A percentile compares a stretch with the other conserved stretches of the same genome.
phyloP scores from a whole-genome alignment of 129 eudicot genomes.

The Saposhnikovia divaricata region DNA sequence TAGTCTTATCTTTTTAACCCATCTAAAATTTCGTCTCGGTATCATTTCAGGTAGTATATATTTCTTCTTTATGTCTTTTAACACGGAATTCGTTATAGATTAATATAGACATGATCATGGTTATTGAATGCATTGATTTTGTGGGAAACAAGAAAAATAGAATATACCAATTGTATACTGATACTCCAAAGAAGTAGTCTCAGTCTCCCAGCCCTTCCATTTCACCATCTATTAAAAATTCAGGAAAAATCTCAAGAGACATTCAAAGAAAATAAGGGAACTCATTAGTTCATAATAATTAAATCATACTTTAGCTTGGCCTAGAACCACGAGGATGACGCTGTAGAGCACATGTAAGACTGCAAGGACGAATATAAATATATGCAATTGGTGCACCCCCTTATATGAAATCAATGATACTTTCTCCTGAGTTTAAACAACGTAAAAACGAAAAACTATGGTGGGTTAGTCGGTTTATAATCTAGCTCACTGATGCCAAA shows the following conservation, averaged over 20 bases:
- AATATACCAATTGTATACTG: constrained; percentile 49
- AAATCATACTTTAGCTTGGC: constrained; percentile 40
- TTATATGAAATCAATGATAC: constrained; percentile 55
- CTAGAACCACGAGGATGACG: constrained; percentile 45
- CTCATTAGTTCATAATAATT: background rate
- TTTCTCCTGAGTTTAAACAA: constrained; percentile 28
- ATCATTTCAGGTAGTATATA: background rate
- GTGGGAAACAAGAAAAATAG: background rate
- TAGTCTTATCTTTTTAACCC: too few species aligned
- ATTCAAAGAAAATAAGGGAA: too few species aligned
- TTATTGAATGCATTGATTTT: background rate
- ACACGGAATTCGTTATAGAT: background rate
- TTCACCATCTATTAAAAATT: constrained; percentile 43
- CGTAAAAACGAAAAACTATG: background rate
- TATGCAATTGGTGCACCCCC: constrained; percentile 68
- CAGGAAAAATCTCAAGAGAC: background rate
- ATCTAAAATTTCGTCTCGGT: too few species aligned
- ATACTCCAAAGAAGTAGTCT: constrained; percentile 65
- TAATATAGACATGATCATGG: background rate
- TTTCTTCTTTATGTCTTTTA: background rate
- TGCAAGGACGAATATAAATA: constrained; percentile 72
- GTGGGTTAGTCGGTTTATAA: background rate
- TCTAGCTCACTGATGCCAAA: background rate
- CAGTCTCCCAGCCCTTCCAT: constrained; percentile 81
- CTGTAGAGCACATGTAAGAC: constrained; percentile 67